Base-by-base conservation (phyloP, 768 basidiomycete species). In the Tulasnella sp. region DNA sequence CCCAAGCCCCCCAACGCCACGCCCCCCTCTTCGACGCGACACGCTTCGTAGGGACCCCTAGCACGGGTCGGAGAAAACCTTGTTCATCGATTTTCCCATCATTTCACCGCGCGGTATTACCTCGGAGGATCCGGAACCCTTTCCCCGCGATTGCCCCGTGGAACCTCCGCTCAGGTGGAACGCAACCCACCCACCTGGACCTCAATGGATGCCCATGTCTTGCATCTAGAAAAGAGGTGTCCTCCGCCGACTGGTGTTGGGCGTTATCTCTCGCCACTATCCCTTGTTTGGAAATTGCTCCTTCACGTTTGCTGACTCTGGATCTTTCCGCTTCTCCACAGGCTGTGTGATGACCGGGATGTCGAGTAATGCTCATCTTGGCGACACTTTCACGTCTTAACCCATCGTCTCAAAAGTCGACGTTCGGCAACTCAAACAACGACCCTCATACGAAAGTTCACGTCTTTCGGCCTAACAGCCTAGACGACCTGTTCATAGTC, bases 291-390 rank as follows among this genome's bases (percentile, higher is more conserved):
- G 38, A 39, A 19, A 56, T 18, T 1, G 9, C 16, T 58, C 58
- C 58, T 40, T n/a, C 39, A 77, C 39, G 56, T 34, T 18, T 39
- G 31, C 76, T 77, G 76, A 77, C 76, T 27, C 58, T 58, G 18
- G 62, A 24, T 38, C 39, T 77, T 34, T 62, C 56, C 36, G 16
- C 58, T 58, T 77, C 31, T 71, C 58, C 21, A 77, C 71, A 79
- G 78, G 78, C 71, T 79, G 24, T 68, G 68, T 24, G 78, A 79
- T 74, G 78, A 79, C 52, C 78, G 78, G n/a, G 78, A 79, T 36
- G 73, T 79, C 71, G 78, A 79, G 31, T 79, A 72, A 34, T 46
- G 71, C 46, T 42, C 71, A 36, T 42, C 40, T 44, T 42, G n/a
- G 52, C 38, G n/a, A 38, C 73, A n/a, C 39, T 8, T 72, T 14